These are phyloP conservation scores for Phytopythium boreale DNA, from an alignment of 352 stramenopile genomes.

Conservation along the genomic window DNA sequence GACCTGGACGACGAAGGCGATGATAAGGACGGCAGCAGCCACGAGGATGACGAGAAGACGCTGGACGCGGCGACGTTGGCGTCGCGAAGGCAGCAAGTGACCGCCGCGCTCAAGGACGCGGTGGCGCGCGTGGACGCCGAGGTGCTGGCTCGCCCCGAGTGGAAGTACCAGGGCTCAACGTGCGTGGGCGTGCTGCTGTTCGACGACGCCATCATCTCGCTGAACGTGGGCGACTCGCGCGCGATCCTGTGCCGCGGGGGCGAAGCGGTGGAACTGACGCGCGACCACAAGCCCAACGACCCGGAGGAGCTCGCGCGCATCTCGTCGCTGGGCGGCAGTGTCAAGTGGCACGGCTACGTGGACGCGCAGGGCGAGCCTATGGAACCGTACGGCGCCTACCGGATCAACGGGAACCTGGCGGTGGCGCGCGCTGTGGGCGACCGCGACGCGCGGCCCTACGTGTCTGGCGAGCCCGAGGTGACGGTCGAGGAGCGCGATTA, in stretches of 20 bases:
- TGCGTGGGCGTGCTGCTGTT: constrained; percentile 68
- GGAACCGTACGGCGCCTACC: constrained; percentile 88
- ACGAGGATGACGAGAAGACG: constrained; percentile 10
- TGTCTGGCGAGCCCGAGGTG: constrained; percentile 81
- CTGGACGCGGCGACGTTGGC: constrained; percentile 22
- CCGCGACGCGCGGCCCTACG: constrained; percentile 81
- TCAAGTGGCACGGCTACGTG: constrained; percentile 90
- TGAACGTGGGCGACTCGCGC: constrained; percentile 95
- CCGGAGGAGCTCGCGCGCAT: constrained; percentile 68
- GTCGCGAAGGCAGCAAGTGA: constrained; percentile 30
- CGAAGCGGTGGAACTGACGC: constrained; percentile 69
- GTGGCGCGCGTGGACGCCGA: constrained; percentile 59
- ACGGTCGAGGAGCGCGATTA: constrained; percentile 72
- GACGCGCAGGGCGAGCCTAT: constrained; percentile 83
- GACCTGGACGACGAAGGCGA: constrained; percentile 40
- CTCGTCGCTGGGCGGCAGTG: constrained; percentile 72
- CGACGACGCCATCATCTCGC: constrained; percentile 71
- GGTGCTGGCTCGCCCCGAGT: constrained; percentile 63
- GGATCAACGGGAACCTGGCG: constrained; percentile 91
- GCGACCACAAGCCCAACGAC: constrained; percentile 91
- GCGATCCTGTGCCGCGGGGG: constrained; percentile 90
- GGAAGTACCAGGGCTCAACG: constrained; percentile 79
- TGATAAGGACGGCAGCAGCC: constrained; percentile 6
- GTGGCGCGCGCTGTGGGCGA: constrained; percentile 91
- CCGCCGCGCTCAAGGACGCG: constrained; percentile 33